Base-by-base conservation (phyloP, 768 basidiomycete species). In the Tricholoma terreum region DNA sequence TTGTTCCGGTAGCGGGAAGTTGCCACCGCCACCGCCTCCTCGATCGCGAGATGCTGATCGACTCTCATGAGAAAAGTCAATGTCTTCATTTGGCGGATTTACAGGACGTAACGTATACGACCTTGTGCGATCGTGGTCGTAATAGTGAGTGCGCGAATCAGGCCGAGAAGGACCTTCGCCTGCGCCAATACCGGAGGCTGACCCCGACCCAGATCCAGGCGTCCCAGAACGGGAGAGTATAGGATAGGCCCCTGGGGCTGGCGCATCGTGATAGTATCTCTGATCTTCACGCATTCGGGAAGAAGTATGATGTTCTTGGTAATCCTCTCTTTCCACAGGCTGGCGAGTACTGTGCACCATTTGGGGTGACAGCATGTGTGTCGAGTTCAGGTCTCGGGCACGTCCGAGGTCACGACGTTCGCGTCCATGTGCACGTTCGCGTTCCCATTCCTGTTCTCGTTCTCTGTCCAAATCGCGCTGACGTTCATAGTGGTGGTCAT, bases 211-310 rank as follows among this genome's bases (percentile, higher is more conserved):
- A 27, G 84, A 84, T 42, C 79, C 80, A 33, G 83, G 82, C 0
- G 84, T 81, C 48, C 76, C 84, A 61, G 84, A 84, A 62, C 83
- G 83, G 59, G 83, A 82, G 45, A 71, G 72, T 22, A 69, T 65
- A 35, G 69, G 65, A 67, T 70, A 80, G 59, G 69, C 74, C 59
- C 64, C 64, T 21, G 65, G 59, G 38, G 61, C 63, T 48, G 70
- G 67, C 34, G 61, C 58, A 48, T 75, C 76, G 46, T 68, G 71
- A 62, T 74, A 75, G 62, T 75, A 77, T n/a, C 61, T 61, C 19
- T 67, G 68, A 38, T 75, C 75, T 17, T 79, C 77, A 65, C 74
- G 72, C 48, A 64, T 61, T 42, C 72, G 73, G 53, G 72, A 67
- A 15, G 69, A 56, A 58, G 63, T 59, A 56, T 65, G 70, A 50